Evolutionary conservation across 306 rosid species (phyloP).

Genomic region (Malus orientalis): DNA sequence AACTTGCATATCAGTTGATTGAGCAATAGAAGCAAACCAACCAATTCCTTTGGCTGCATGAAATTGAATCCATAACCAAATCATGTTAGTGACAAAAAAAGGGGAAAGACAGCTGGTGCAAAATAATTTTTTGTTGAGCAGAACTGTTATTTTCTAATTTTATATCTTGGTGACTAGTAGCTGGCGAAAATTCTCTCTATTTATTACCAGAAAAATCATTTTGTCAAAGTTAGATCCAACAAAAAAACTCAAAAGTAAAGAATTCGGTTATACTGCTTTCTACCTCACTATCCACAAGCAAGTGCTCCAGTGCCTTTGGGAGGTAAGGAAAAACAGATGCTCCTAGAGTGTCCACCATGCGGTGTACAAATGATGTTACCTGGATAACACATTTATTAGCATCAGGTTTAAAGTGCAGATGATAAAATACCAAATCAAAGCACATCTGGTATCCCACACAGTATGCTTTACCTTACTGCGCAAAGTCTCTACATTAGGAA

Average conservation of each 20-base stretch:
- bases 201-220: neutral
- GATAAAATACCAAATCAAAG: conserved; percentile 1
- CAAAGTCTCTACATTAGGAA: conserved; percentile 71
- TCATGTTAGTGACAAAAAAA: neutral
- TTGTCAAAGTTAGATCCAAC: conserved; percentile 1
- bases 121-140: neutral
- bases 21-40: conserved; percentile 64
- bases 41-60: conserved; percentile 88
- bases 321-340: conserved; percentile 85
- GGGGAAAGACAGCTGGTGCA: neutral
- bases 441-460: neutral
- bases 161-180: neutral
- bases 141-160: neutral
- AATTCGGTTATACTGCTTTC: neutral
- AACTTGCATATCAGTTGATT: conserved; percentile 96
- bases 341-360: conserved; percentile 94
- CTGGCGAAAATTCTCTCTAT: neutral
- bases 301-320: conserved; percentile 82
- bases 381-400: conserved; percentile 19
- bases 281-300: conserved; percentile 90
- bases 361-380: conserved; percentile 95
- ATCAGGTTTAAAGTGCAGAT: conserved; percentile 18
- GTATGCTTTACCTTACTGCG: conserved; percentile 53
- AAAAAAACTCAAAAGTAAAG: neutral
- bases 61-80: conserved; percentile 10